These are phyloP conservation scores for Dactylellina drechsleri DNA, from an alignment of 2,329 filamentous ascomycete genomes.

Conservation along the genomic window DNA sequence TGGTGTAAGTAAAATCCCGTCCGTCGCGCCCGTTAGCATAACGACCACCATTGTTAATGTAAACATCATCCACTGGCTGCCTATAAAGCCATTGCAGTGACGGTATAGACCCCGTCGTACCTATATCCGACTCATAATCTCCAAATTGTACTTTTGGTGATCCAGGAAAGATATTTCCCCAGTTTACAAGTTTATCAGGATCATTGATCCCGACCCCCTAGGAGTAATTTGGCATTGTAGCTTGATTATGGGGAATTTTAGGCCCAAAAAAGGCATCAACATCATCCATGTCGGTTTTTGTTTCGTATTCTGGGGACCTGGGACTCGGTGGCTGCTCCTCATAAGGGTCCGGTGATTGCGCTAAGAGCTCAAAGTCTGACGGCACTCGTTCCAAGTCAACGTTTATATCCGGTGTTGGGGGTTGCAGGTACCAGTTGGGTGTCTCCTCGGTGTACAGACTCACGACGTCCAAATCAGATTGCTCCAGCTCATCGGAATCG, in stretches of 20 bases:
- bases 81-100: background rate
- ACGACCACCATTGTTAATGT: constrained; percentile 19
- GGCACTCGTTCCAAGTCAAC: background rate
- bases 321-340: constrained; percentile 12
- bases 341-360: background rate
- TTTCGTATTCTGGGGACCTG: background rate
- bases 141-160: background rate
- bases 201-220: constrained; percentile 2
- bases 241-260: background rate
- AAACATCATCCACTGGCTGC: constrained; percentile 8
- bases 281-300: background rate
- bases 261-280: constrained; percentile 8
- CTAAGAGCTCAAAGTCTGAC: constrained; percentile 7
- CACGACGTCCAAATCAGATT: background rate
- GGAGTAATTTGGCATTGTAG: constrained; percentile 1
- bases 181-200: constrained; percentile 8
- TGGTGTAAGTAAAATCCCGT: constrained; percentile 15
- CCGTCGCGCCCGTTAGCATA: constrained; percentile 2
- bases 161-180: constrained; percentile 3
- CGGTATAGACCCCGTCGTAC: constrained; percentile 1
- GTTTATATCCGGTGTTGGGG: background rate
- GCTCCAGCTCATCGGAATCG: background rate
- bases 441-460: background rate
- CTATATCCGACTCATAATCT: constrained; percentile 9
- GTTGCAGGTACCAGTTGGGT: background rate